phyloP scores from a whole-genome alignment of 768 basidiomycete species.

The Psilocybe cyanescens region DNA sequence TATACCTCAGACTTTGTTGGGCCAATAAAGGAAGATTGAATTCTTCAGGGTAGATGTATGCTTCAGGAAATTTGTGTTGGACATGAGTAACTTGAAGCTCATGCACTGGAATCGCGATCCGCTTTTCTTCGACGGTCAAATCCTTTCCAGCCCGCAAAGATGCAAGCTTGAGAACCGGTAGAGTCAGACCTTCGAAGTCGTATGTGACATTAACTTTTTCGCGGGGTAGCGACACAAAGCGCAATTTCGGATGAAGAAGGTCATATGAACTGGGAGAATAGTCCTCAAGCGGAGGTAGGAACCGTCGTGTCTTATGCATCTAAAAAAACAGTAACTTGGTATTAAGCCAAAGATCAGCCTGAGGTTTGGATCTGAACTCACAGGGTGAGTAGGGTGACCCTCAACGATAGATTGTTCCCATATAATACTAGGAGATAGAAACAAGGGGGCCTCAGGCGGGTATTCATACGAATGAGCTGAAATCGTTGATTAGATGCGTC shows the following conservation, averaged over 20 bases:
- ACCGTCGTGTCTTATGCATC: conserved; percentile 63
- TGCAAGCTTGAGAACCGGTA: conserved; percentile 45
- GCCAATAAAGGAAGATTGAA: conserved; percentile 48
- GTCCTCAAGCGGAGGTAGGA: conserved; percentile 52
- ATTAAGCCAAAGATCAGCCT: not conserved
- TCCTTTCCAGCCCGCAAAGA: conserved; percentile 38
- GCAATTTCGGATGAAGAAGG: conserved; percentile 49
- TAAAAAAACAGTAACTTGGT: conserved; percentile 20
- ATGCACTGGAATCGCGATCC: conserved; percentile 54
- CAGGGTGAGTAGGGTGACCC: conserved; percentile 64
- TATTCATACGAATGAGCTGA: conserved; percentile 52
- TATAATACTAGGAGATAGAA: conserved; percentile 51
- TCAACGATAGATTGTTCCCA: conserved; percentile 69
- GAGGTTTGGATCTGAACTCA: conserved; percentile 23
- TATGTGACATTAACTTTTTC: conserved; percentile 49
- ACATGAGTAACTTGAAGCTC: conserved; percentile 58
- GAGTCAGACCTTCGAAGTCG: conserved; percentile 47
- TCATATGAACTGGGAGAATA: conserved; percentile 52
- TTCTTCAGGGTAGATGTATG: conserved; percentile 43
- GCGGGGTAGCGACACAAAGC: conserved; percentile 50
- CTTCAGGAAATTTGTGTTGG: conserved; percentile 50
- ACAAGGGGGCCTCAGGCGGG: conserved; percentile 47
- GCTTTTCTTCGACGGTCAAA: conserved; percentile 36
- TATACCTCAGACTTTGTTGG: conserved; percentile 57
- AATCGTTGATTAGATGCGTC: not conserved